Evolutionary conservation across 768 basidiomycete genomes (phyloP), one percentile per base, ranked within the genome.

Genomic region (Mycena leptocephala): DNA sequence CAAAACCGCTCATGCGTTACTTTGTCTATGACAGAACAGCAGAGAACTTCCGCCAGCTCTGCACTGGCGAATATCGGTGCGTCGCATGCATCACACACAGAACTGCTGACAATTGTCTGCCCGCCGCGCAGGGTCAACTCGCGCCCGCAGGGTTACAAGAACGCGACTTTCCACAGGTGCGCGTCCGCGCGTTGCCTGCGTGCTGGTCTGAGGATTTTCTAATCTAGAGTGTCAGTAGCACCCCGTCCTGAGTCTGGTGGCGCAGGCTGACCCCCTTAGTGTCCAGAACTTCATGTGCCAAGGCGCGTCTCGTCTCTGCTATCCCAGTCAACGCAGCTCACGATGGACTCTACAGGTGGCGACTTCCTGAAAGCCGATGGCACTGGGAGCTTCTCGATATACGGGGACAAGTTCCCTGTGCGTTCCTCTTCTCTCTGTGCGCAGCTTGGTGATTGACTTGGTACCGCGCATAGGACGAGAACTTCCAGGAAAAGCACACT

Each of bases 251-350:
- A 39, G 51, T 59, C 30, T 53, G 48, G 14, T 7, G 6, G 35
- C 41, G 46, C 74, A 35, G 74, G 73, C 77, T 82, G 64, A 79
- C 43, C 20, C 48, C 35, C 46, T 26, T 74, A 96, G 95, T 20
- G 95, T 96, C 26, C 95, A 93, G 8, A 95, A 95, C 80, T 99
- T 99, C 86, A 99, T 99, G 97, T 95, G 96, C 79, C 97, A 99
- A 91, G 97, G 97, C 89, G 83, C 83, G 79, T 35, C 48, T 53
- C 24, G 18, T 11, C 20, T 65, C 64, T 22, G 8, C 28, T 32
- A 5, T n/a, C 7, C 13, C 26, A 10, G 18, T 24, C 30, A 30
- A 5, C 58, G 22, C 20, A 35, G 24, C 48, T 59, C 32, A 59
- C 37, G 22, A 35, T 7, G 22, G 33, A 6, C 6, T 6, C 6